phyloP scores from a whole-genome alignment of 2,329 filamentous ascomycete genomes.

The Leptosphaerulina australis region DNA sequence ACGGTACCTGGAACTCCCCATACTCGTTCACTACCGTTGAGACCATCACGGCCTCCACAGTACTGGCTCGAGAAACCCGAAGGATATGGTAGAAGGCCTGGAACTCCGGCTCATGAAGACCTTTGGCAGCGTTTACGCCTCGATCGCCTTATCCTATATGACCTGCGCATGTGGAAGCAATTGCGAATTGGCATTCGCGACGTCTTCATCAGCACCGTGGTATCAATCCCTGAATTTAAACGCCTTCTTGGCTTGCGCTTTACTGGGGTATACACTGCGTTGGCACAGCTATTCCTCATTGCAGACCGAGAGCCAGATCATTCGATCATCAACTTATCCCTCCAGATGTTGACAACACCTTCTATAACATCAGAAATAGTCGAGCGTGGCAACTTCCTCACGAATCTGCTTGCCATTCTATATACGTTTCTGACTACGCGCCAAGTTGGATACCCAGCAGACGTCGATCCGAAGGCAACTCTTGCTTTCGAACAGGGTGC shows the following conservation, averaged over 20 bases:
- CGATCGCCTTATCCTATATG: constrained; percentile 94
- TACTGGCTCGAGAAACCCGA: constrained; percentile 88
- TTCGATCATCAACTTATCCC: constrained; percentile 95
- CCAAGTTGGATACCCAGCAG: constrained; percentile 91
- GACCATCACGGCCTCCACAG: constrained; percentile 68
- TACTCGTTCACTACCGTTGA: constrained; percentile 51
- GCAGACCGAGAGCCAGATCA: constrained; percentile 96
- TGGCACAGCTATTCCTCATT: constrained; percentile 94
- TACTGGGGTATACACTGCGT: constrained; percentile 88
- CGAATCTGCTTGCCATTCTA: constrained; percentile 91
- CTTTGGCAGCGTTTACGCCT: constrained; percentile 86
- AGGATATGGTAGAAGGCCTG: constrained; percentile 67
- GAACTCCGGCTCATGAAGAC: constrained; percentile 77
- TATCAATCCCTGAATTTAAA: constrained; percentile 95
- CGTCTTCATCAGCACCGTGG: constrained; percentile 94
- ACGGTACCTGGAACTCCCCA: constrained; percentile 82
- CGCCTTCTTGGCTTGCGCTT: constrained; percentile 91
- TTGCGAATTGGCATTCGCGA: constrained; percentile 87
- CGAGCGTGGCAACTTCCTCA: constrained; percentile 92
- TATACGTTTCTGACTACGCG: constrained; percentile 97
- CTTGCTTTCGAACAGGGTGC: constrained; percentile 93
- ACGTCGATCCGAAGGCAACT: constrained; percentile 83
- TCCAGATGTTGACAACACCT: constrained; percentile 95
- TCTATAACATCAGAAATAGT: constrained; percentile 97
- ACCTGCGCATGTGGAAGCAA: constrained; percentile 96